Evolutionary conservation across 2,329 filamentous ascomycete species (phyloP), one percentile per base, ranked within the genome.

Genomic region (Aspergillus persii): DNA sequence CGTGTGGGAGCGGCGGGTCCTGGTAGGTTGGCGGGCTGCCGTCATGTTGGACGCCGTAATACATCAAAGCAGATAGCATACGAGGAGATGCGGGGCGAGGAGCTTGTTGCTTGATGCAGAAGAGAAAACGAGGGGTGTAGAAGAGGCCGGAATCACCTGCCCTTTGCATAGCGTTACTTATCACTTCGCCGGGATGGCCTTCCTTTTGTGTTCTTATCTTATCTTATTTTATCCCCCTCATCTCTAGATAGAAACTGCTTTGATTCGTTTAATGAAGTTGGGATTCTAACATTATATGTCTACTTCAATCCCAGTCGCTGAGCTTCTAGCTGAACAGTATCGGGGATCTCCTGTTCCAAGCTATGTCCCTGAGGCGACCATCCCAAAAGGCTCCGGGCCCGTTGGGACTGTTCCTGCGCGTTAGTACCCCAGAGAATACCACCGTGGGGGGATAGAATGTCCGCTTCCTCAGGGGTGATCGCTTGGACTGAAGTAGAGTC

Each of bases 381-480:
- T 11, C 62, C 66, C 27, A 73, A 59, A 18, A 65, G 33, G 46
- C 60, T 48, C 2, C 60, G 48, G 26, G 69, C 66, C 49, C 71
- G 61, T 47, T 67, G 64, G 0, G 66, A 63, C 6, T 57, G 50
- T 23, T 65, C 60, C 12, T 58, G 53, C 2, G 69, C 71, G 54
- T 74, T 74, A 3, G 71, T 74, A 9, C 71, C 72, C 63, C 64
- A 71, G 15, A 73, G 48, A 2, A 72, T 61, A 12, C 67, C 61
- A 1, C 60, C 71, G 50, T 69, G 66, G 2, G 61, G 50, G 8
- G 61, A 66, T 5, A 71, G 39, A 4, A 55, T 50, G 53, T 74
- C 65, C 1, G 67, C 71, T 54, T 72, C 66, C 4, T 60, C 62
- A 9, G 58, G 59, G 33, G 44, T 61, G 30, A 74, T 59, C 18